Percentiles rank a stretch among this genome's conserved stretches.
Conservation (phyloP, 2,329 filamentous ascomycete species). For the Aplosporella prunicola region DNA sequence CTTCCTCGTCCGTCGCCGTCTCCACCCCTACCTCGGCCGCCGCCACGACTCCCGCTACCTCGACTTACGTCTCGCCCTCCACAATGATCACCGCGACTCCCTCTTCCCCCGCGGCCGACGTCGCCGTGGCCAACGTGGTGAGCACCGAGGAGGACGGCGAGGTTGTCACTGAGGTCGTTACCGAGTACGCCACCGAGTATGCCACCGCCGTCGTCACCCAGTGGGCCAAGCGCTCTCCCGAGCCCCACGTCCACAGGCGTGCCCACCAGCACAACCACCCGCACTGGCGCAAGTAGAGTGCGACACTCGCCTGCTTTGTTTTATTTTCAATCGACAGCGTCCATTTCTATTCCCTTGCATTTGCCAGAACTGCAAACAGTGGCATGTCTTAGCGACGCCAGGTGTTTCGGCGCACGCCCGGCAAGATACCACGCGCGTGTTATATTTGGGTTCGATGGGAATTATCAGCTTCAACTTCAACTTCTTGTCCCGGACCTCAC, state of each 20-base stretch:
- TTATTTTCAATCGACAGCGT: no score
- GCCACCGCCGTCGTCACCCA: conserved; percentile 9
- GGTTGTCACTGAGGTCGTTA: conserved; percentile 5
- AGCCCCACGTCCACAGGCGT: conserved; percentile 15
- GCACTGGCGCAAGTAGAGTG: conserved; percentile 10
- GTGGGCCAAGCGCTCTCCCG: conserved; percentile 15
- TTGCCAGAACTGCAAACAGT: background rate
- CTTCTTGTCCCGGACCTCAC: conserved; percentile 1
- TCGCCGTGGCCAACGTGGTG: conserved; percentile 17
- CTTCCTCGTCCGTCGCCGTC: conserved; percentile 1
- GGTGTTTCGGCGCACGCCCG: background rate
- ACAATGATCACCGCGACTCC: conserved; percentile 18
- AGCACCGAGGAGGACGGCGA: conserved; percentile 1
- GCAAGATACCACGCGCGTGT: conserved; percentile 4
- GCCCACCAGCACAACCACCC: conserved; percentile 21
- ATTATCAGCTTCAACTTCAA: background rate
- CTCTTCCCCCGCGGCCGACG: conserved; percentile 12
- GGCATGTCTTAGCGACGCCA: background rate
- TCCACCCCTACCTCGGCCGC: conserved; percentile 8
- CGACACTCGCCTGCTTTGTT: no score
- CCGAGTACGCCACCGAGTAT: conserved; percentile 20
- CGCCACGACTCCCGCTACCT: conserved; percentile 12
- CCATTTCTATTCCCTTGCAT: background rate
- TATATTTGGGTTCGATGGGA: background rate
- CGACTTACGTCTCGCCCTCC: conserved; percentile 8